phyloP scores from a whole-genome alignment of 371 early-diverging fungal species.

The Mortierella sp. region DNA sequence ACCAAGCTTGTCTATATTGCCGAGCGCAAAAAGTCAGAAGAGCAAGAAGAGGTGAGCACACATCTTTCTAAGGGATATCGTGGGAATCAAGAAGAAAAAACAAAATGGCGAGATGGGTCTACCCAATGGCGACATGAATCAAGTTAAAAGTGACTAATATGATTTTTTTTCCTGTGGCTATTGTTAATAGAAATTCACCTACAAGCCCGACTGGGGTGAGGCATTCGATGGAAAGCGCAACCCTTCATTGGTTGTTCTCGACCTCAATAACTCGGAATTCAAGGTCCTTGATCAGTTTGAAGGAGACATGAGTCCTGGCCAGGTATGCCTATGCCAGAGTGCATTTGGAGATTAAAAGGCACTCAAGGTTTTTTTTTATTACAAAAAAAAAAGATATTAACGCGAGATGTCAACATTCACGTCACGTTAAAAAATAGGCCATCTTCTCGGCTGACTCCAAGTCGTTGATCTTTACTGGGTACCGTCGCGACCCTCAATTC shows the following conservation, averaged over 20 bases:
- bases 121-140: too few species aligned
- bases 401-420: too few species aligned
- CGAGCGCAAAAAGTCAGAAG: constrained; percentile 58
- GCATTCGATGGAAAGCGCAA: constrained; percentile 60
- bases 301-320: constrained; percentile 45
- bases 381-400: too few species aligned
- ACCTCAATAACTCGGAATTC: constrained; percentile 44
- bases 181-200: constrained; percentile 33
- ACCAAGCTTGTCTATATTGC: constrained; percentile 66
- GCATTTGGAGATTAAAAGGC: not conserved
- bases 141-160: not conserved
- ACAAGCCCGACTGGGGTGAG: constrained; percentile 68
- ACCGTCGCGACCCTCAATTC: constrained; percentile 56
- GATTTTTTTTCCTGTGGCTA: not conserved
- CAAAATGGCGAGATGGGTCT: too few species aligned
- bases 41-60: constrained; percentile 37
- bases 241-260: constrained; percentile 58
- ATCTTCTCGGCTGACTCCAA: constrained; percentile 44
- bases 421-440: constrained; percentile 18
- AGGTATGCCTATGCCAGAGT: constrained; percentile 3
- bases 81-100: not conserved
- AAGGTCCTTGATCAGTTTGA: constrained; percentile 39
- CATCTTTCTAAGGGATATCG: not conserved
- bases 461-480: constrained; percentile 64
- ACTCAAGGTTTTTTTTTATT: not conserved